Evolutionary conservation across 129 eudicot species (phyloP).

Genomic region (Flaveria trinervia): DNA sequence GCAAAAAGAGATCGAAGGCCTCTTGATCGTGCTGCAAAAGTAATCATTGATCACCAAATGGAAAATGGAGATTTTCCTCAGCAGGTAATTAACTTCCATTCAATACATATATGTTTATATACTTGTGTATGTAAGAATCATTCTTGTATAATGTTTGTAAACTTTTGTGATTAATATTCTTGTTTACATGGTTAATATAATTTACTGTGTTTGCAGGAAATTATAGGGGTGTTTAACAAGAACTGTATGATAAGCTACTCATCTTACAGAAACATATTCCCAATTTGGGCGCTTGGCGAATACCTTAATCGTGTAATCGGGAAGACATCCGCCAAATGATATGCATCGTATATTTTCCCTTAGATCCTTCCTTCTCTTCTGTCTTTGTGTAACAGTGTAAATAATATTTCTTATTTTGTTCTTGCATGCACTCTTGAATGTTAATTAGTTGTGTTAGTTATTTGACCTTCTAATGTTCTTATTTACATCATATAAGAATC

Average conservation of each 20-base stretch:
- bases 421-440: no score
- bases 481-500: no score
- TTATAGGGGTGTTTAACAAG: conserved; percentile 70
- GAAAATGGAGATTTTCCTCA: conserved; percentile 76
- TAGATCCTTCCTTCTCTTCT: neutral
- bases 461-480: no score
- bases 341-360: neutral
- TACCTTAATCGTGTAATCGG: conserved; percentile 48
- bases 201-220: conserved; percentile 46
- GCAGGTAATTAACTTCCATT: conserved; percentile 47
- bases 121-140: neutral
- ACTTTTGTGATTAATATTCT: neutral
- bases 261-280: conserved; percentile 59
- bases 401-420: neutral
- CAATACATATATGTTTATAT: neutral
- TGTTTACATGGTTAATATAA: neutral
- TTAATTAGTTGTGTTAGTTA: no score
- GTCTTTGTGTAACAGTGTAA: conserved; percentile 6
- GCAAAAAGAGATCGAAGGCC: conserved; percentile 56
- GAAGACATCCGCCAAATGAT: conserved; percentile 16
- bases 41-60: conserved; percentile 63
- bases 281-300: conserved; percentile 68
- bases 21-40: conserved; percentile 62
- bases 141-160: neutral
- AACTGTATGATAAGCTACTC: conserved; percentile 70